Evolutionary conservation across 768 basidiomycete genomes (phyloP).

Genomic region (Naematelia encephala): DNA sequence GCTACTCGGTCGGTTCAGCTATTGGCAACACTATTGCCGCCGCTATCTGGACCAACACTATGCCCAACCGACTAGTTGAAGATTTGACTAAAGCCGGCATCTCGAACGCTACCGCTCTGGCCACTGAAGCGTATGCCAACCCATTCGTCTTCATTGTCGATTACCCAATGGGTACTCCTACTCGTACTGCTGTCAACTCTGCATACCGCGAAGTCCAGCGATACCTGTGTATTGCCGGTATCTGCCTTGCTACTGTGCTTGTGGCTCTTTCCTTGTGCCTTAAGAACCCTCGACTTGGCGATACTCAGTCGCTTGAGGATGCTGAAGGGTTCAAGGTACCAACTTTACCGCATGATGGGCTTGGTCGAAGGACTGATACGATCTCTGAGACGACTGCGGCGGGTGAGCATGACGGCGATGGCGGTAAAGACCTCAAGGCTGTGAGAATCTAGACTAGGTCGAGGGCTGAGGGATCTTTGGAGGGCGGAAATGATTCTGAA

Average conservation of each 20-base stretch:
- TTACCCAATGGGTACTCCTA: conserved; percentile 35
- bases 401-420: not conserved
- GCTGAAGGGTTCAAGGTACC: conserved; percentile 16
- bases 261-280: conserved; percentile 27
- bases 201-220: conserved; percentile 41
- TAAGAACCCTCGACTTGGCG: conserved; percentile 30
- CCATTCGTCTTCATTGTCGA: conserved; percentile 30
- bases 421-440: not conserved
- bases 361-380: not conserved
- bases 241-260: conserved; percentile 25
- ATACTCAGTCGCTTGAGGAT: conserved; percentile 31
- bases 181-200: conserved; percentile 25
- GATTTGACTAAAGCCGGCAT: conserved; percentile 12
- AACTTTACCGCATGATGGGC: not conserved
- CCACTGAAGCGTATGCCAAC: conserved; percentile 31
- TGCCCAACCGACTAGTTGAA: conserved; percentile 24
- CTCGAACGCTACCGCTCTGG: conserved; percentile 29
- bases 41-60: conserved; percentile 46
- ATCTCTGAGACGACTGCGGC: not conserved
- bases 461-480: no score
- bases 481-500: no score
- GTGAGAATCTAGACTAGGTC: no score
- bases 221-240: conserved; percentile 37
- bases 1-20: conserved; percentile 33
- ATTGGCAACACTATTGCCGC: conserved; percentile 44